Percentiles rank a stretch among this genome's conserved stretches.
Evolutionary conservation across 306 rosid genomes (phyloP).

Genomic region (Cucumis hystrix): DNA sequence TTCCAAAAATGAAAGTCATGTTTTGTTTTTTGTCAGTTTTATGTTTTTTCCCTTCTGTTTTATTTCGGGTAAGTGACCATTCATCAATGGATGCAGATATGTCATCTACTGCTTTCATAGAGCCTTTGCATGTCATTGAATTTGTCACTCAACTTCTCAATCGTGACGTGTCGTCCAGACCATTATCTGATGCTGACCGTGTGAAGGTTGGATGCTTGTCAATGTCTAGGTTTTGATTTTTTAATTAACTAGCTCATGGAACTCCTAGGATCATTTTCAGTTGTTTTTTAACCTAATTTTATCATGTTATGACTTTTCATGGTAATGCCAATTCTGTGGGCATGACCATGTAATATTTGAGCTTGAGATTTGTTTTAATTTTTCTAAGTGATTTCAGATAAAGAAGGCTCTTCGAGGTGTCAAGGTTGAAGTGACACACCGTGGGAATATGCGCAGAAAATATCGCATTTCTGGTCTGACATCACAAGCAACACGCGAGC

Average conservation of each 20-base stretch:
- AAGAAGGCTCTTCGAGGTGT: slow-evolving; percentile 93
- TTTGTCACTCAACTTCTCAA: slow-evolving; percentile 71
- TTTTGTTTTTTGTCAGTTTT: background rate
- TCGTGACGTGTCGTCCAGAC: slow-evolving; percentile 63
- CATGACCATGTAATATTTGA: too few relatives aligned
- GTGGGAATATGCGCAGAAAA: slow-evolving; percentile 89
- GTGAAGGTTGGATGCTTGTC: slow-evolving; percentile 50
- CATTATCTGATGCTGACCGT: slow-evolving; percentile 83
- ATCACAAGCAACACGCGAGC: slow-evolving; percentile 80
- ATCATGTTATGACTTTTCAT: background rate
- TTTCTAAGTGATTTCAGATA: slow-evolving; percentile 30
- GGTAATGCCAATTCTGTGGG: background rate
- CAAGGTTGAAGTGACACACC: slow-evolving; percentile 91
- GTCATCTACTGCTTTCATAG: slow-evolving; percentile 95
- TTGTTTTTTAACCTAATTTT: background rate
- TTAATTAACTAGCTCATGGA: background rate
- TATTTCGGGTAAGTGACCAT: background rate
- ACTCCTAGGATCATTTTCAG: background rate
- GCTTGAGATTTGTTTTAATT: background rate
- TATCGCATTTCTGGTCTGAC: slow-evolving; percentile 90
- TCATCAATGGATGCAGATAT: slow-evolving; percentile 46
- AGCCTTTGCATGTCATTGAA: slow-evolving; percentile 88
- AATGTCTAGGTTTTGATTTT: background rate
- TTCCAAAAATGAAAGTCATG: background rate
- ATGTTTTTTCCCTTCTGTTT: background rate